Base-by-base conservation (phyloP, 2,329 filamentous ascomycete species). In the Scedosporium aurantiacum region DNA sequence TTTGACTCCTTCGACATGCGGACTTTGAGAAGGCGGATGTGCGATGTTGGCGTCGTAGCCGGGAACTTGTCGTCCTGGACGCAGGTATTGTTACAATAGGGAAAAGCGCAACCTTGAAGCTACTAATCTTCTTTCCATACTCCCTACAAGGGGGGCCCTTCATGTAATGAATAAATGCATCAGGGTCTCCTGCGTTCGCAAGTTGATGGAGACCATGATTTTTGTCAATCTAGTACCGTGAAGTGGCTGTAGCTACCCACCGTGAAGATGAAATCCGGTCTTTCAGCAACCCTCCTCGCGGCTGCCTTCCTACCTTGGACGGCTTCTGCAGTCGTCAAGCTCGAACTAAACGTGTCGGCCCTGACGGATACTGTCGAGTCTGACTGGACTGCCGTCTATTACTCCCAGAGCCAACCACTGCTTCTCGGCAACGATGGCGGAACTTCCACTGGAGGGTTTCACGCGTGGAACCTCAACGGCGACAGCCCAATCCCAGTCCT, bases 391-490 rank as follows among this genome's bases (percentile, higher is more conserved):
- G 64, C 72, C 3, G 66, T 75, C 4, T 74, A 74, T 67, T 78
- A 79, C 63, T 68, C 71, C 12, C 64, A 64, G 14, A 63, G 61
- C 1, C 57, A 64, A 2, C 74, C 76, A 5, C 47, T 76, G 4
- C 69, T 80, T 1, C 65, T 79, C n/a, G 75, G 75, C 18, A 80
- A 79, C 43, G 77, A 80, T 59, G 76, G 74, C 12, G 74, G 72
- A 0, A 72, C 76, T 6, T 73, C 71, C 21, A 73, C 70, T 3
- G 77, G 77, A 10, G 78, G 77, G 0, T 73, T 79, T 40, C 76
- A 70, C 55, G 67, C 70, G 8, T 79, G 72, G 64, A 63, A 67
- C 7, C 64, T 78, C 40, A 65, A 69, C 52, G 68, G 66, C 27
- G 64, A 69, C 47, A 66, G 67, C 4, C 66, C 68, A 4, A 64